Evolutionary conservation across 2,329 filamentous ascomycete genomes (phyloP), one percentile per base, ranked within the genome.

Genomic region (Colletotrichum aenigma): DNA sequence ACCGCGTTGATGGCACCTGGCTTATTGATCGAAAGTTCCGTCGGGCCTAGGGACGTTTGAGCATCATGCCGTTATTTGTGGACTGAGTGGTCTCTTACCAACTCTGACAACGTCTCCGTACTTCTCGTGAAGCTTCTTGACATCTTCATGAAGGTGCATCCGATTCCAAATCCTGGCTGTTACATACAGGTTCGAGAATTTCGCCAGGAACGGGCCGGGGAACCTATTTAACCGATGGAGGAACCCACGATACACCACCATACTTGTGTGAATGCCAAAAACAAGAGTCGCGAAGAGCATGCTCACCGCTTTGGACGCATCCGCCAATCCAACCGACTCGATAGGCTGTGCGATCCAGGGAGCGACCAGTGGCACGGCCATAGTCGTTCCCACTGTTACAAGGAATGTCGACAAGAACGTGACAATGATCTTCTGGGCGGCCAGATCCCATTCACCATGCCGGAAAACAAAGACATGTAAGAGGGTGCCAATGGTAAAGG

Each of bases 31-130:
- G 82, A 84, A 2, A 84, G 55, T 26, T 84, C 83, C 1, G 78
- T 80, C 3, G 82, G 83, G 4, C 81, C 81, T 76, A 71, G 64
- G 38, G 1, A 48, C 1, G 18, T 6, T 18, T 32, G 18, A 62
- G 15, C 32, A 10, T 60, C 24, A n/a, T 24, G 28, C 26, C 7
- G 3, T 65, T 48, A 34, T 28, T 18, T 43, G 36, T 18, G 36
- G 1, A 38, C 9, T 32, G 32, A 36, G 52, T 8, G 8, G 60
- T 7, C 2, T 55, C 78, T n/a, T 73, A 79, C 80, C 81, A 6
- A 81, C 43, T 26, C 81, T 76, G 8, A 83, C 81, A 62, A 84
- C 76, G 55, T 81, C 81, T 7, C 81, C 82, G 43, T 84, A 82
- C 16, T 78, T 70, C 9, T 76, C 66, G 28, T 83, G 81, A 3